Percentiles rank a stretch among this genome's conserved stretches.
Evolutionary conservation across 768 basidiomycete genomes (phyloP).

Genomic region (Postia placenta): DNA sequence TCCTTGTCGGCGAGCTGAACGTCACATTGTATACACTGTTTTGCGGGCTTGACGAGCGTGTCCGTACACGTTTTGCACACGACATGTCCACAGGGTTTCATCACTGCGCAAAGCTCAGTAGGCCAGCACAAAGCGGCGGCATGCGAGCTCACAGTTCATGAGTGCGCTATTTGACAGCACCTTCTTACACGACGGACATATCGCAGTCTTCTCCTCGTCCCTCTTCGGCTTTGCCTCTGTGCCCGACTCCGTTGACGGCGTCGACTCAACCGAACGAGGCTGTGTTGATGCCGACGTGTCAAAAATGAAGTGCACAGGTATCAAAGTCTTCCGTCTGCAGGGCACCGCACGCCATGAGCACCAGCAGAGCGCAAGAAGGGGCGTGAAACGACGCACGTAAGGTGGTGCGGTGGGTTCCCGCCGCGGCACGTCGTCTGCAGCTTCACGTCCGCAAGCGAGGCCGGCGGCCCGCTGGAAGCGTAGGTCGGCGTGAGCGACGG

Average conservation of each 20-base stretch:
- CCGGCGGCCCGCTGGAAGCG: slow-evolving; percentile 52
- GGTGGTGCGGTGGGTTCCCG: slow-evolving; percentile 67
- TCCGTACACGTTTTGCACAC: slow-evolving; percentile 89
- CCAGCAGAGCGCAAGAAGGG: slow-evolving; percentile 5
- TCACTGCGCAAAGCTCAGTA: slow-evolving; percentile 38
- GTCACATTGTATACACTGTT: slow-evolving; percentile 88
- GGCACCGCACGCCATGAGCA: too few relatives aligned
- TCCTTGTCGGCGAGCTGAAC: slow-evolving; percentile 57
- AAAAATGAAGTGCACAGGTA: slow-evolving; percentile 75
- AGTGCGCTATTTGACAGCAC: slow-evolving; percentile 71
- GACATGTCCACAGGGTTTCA: slow-evolving; percentile 88
- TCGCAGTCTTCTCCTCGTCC: slow-evolving; percentile 55
- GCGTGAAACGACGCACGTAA: slow-evolving; percentile 52
- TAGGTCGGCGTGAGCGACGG: slow-evolving; percentile 88
- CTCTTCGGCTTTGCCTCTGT: slow-evolving; percentile 35
- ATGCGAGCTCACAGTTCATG: slow-evolving; percentile 51
- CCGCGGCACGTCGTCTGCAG: slow-evolving; percentile 87
- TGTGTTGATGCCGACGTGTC: slow-evolving; percentile 27
- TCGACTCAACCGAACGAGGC: slow-evolving; percentile 25
- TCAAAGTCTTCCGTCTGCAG: slow-evolving; percentile 72
- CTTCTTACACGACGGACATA: slow-evolving; percentile 88
- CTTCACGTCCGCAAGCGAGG: slow-evolving; percentile 73
- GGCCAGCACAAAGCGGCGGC: not conserved
- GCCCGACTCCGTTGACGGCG: slow-evolving; percentile 30
- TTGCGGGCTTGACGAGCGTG: slow-evolving; percentile 69